Evolutionary conservation across 2,329 filamentous ascomycete genomes (phyloP), one percentile per base, ranked within the genome.

Genomic region (Calonectria montana): DNA sequence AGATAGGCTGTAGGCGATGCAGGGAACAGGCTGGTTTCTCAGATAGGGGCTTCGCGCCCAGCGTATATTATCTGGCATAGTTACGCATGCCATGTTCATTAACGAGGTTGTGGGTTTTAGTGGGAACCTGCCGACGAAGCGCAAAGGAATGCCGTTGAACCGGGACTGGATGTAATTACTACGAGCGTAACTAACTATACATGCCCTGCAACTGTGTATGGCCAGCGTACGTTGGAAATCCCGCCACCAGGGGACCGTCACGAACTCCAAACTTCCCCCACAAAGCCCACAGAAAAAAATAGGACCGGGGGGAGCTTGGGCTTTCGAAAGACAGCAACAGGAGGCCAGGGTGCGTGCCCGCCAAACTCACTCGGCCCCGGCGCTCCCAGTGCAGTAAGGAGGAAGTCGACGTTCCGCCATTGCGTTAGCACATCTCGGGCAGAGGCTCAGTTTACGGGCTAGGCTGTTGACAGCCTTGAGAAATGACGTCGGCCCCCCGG

Each of bases 361-460:
- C 35, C 15, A 59, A 59, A 59, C 53, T 39, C 53, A 59, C 53
- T 59, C 31, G 53, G 53, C 13, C 53, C 31, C 53, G 15, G 25
- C 1, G 53, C 35, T 39, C 31, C 53, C 53, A 59, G 53, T 59
- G 13, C 21, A 35, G 53, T 37, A 64, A 64, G 29, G 61, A 59
- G 53, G 53, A 59, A 16, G 53, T 39, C 35, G 53, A 59, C 53
- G 63, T 37, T 70, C 68, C 68, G 67, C 39, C 15, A 16, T 39
- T 29, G 43, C 31, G 53, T 25, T 39, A 25, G 53, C 53, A 47
- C 67, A 66, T 55, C 55, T 67, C 63, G 63, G 64, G 18, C 66
- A 57, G 57, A 27, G 64, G 64, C 41, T 47, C 47, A 63, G 64
- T 35, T 64, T 66, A 43, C 27, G 69, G 69, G 64, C 37, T 70